Evolutionary conservation across 2,329 filamentous ascomycete species (phyloP).

Genomic region (Trichoderma aggressivum): DNA sequence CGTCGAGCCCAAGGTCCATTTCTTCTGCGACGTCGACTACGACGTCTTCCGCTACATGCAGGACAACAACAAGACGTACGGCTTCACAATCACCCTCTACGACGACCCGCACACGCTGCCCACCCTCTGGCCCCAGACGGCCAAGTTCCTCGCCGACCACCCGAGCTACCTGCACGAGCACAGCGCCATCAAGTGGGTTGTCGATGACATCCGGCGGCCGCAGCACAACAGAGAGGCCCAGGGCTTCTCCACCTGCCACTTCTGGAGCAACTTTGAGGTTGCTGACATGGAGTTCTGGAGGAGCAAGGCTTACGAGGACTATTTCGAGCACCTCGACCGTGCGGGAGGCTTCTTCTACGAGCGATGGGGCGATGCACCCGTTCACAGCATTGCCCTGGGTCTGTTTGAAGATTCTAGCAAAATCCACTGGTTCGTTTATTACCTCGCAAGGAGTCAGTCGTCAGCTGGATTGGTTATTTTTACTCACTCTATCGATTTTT

Average conservation of each 20-base stretch:
- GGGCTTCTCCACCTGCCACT: conserved; percentile 96
- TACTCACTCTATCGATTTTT: conserved; percentile 14
- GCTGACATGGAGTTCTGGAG: conserved; percentile 91
- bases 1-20: conserved; percentile 96
- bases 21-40: conserved; percentile 98
- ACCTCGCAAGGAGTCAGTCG: neutral
- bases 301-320: conserved; percentile 85
- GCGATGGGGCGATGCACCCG: conserved; percentile 95
- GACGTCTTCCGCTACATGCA: conserved; percentile 98
- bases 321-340: conserved; percentile 95
- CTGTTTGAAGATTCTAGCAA: conserved; percentile 87
- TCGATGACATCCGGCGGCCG: conserved; percentile 71
- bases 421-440: conserved; percentile 78
- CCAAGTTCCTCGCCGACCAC: conserved; percentile 83
- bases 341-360: conserved; percentile 98
- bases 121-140: conserved; percentile 90
- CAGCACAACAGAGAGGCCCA: conserved; percentile 77
- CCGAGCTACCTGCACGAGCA: conserved; percentile 77
- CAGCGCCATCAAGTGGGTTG: conserved; percentile 85
- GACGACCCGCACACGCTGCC: conserved; percentile 84
- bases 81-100: conserved; percentile 97
- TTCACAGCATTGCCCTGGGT: conserved; percentile 89
- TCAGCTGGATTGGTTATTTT: neutral
- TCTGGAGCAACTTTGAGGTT: conserved; percentile 99
- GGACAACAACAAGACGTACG: conserved; percentile 98